These are phyloP conservation scores for Schwanniomyces vanrijiae DNA, from an alignment of 805 yeast species.

Conservation along the genomic window DNA sequence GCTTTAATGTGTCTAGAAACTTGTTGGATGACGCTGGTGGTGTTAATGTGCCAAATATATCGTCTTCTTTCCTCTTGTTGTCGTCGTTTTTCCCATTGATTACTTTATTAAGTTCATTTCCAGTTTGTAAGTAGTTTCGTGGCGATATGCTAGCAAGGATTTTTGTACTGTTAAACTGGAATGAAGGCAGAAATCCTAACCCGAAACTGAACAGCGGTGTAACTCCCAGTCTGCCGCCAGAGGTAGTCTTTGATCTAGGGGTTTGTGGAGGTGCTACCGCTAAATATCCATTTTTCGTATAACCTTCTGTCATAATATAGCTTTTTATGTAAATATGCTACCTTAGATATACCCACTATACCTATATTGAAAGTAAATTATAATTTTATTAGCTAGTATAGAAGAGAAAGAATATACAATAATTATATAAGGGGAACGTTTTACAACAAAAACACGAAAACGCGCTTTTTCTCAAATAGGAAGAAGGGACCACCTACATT, in stretches of 20 bases:
- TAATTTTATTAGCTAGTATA: neutral
- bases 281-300: conserved; percentile 1
- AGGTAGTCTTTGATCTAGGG: conserved; percentile 11
- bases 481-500: neutral
- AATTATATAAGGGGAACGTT: neutral
- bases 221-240: conserved; percentile 8
- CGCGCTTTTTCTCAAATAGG: conserved; percentile 5
- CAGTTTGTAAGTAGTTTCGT: conserved; percentile 28
- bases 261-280: conserved; percentile 14
- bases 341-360: neutral
- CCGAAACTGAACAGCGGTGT: conserved; percentile 41
- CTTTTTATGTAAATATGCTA: neutral
- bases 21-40: conserved; percentile 13
- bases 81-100: conserved; percentile 5
- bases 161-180: conserved; percentile 28
- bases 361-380: neutral
- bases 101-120: conserved; percentile 17
- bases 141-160: conserved; percentile 32
- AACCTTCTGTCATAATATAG: conserved; percentile 2
- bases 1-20: conserved; percentile 1
- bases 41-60: conserved; percentile 15
- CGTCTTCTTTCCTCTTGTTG: neutral
- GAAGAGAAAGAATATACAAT: neutral
- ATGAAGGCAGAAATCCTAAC: conserved; percentile 44
- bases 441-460: conserved; percentile 6